Conservation (phyloP, 805 yeast genomes). For the Starmerella apicola region DNA sequence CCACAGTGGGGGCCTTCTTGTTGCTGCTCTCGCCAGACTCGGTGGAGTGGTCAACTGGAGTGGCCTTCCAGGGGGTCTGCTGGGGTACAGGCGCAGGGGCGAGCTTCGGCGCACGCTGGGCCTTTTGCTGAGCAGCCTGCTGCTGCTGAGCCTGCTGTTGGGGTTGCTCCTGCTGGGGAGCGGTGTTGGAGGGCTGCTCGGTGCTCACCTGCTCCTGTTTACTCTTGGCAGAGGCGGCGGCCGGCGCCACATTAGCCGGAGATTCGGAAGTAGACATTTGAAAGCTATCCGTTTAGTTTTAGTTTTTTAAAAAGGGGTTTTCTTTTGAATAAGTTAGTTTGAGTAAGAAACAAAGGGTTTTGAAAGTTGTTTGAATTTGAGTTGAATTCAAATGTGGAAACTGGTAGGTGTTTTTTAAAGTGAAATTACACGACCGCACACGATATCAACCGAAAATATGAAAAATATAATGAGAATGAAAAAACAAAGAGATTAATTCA, state of each 20-base stretch:
- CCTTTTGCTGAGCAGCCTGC: constrained; percentile 1
- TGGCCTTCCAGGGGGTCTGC: constrained; percentile 48
- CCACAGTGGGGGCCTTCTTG: constrained; percentile 1
- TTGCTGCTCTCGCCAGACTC: constrained; percentile 12
- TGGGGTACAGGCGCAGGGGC: constrained; percentile 59
- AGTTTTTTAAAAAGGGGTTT: background rate
- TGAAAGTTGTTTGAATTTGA: background rate
- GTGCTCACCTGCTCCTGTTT: background rate
- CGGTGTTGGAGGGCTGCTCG: background rate
- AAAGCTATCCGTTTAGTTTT: background rate
- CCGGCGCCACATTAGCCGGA: constrained; percentile 2
- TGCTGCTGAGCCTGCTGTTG: background rate
- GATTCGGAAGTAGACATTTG: constrained; percentile 4
- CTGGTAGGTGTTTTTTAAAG: too few species aligned
- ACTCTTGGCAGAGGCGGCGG: constrained; percentile 1
- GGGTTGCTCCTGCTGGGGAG: background rate
- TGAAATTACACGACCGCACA: too few species aligned
- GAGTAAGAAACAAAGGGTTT: background rate
- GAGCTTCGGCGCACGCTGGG: constrained; percentile 23
- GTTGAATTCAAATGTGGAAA: too few species aligned
- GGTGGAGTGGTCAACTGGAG: constrained; percentile 11
- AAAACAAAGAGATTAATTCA: too few species aligned
- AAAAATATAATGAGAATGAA: too few species aligned
- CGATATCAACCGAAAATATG: too few species aligned
- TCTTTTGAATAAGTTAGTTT: too few species aligned